Evolutionary conservation across 2,329 filamentous ascomycete genomes (phyloP), one percentile per base, ranked within the genome.

Genomic region (Ceratocystis ficicola): DNA sequence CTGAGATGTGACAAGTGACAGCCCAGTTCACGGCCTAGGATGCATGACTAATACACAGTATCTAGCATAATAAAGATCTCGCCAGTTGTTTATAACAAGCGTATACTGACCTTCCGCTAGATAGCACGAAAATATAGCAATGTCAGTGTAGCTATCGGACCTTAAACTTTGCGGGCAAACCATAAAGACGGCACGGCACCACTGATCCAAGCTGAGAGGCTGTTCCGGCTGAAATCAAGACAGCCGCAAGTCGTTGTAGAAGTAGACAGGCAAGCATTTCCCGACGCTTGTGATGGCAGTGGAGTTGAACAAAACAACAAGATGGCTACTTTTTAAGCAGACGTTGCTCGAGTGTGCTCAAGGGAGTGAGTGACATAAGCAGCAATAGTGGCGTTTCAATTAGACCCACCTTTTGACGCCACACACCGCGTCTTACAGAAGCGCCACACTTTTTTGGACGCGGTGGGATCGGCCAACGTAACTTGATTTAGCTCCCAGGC

Each of bases 401-500:
- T 5, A 12, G 17, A 0, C 61, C 44, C 46, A 50, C 12, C 10
- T n/a, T 36, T 17, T 1, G 8, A 32, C 44, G 61, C 61, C 61
- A 63, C 44, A n/a, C 1, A 20, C 60, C 60, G 22, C 61, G 44
- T 63, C 44, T 48, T 50, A 63, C 22, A 48, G n/a, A 17, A 63
- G 22, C 61, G 61, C 61, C 61, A 63, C 61, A 63, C 25, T 32
- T 62, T 17, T 17, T 25, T 3, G 22, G 61, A 63, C 61, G 44
- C 61, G 61, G 32, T 30, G 61, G 32, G 44, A 50, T 63, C 28
- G 22, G 41, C 61, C 60, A 62, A 62, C 60, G 44, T 48, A 50
- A 44, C 36, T 50, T 32, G 61, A 32, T 46, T 30, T 50, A 22
- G 44, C 17, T 50, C 15, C 61, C 36, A 41, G 28, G 61, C 25